Conservation (phyloP, 1,284 basidiomycete species). For the Rhodotorula glutinis region DNA sequence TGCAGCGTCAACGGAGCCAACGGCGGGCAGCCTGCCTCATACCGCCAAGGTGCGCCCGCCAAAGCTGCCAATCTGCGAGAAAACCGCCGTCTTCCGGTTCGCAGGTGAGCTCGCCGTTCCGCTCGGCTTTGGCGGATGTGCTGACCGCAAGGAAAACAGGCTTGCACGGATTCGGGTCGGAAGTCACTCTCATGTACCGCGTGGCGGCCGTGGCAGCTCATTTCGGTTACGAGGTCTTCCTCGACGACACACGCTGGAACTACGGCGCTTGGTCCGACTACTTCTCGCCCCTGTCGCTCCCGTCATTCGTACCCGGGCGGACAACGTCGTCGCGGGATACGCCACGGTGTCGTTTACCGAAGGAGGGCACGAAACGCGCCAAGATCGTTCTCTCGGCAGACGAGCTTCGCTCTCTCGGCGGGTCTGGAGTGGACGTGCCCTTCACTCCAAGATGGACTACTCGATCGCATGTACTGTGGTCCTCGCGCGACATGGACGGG, state of each 20-base stretch:
- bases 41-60: too few relatives aligned
- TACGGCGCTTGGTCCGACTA: conserved; percentile 38
- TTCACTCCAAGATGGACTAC: conserved; percentile 24
- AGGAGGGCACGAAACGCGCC: background rate
- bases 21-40: too few relatives aligned
- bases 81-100: conserved; percentile 27
- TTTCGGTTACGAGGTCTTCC: conserved; percentile 36
- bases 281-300: conserved; percentile 8
- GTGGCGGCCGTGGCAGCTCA: conserved; percentile 34
- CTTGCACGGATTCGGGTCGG: conserved; percentile 41
- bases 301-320: background rate
- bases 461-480: conserved; percentile 35
- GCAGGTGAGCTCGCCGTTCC: conserved; percentile 26
- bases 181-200: conserved; percentile 38
- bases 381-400: background rate
- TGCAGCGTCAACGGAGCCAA: too few relatives aligned
- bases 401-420: background rate
- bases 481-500: conserved; percentile 35
- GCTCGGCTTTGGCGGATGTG: too few relatives aligned
- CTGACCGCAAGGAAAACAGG: conserved; percentile 10
- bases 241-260: conserved; percentile 39
- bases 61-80: conserved; percentile 13
- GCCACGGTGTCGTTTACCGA: background rate
- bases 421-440: background rate
- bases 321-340: background rate